Base-by-base conservation (phyloP, 345 rosid genomes). In the Sisymbrium altissimum region DNA sequence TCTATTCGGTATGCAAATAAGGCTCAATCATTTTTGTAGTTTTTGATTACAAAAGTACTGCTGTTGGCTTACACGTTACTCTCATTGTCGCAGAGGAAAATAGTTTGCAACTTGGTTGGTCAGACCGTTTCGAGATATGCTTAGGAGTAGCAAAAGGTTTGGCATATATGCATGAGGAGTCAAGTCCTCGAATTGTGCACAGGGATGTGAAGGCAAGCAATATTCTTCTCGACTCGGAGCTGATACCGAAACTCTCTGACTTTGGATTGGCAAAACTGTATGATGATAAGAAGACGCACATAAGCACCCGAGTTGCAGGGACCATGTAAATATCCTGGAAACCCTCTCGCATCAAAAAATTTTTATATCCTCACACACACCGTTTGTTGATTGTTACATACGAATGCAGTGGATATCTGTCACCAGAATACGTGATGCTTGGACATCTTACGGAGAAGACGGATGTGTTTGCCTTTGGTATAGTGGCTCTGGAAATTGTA, bases 401-500 rank as follows among this genome's bases (percentile, higher is more conserved):
- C 38, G 4, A 6, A 27, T 76, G 74, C 74, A 81, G 87, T 12
- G 97, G 95, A 19, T 91, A 87, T 64, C 84, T 91, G 15, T 85
- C 92, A 5, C 97, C 93, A 3, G 91, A 89, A 75, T 89, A 89
- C 58, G 95, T 89, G 18, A 86, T 89, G 88, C 85, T 79, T 29
- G 88, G 91, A 23, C 91, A 82, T 62, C 92, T 87, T 0, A 89
- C 87, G 2, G 95, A 91, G 80, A 91, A 91, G 74, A 82, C 86
- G 6, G 91, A 87, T 74, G 91, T 86, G 65, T 89, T 85, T 75
- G 88, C 82, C 5, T 89, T 87, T 57, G 92, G 91, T 33, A 79
- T 89, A 32, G 86, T 91, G 49, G 87, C 83, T 41, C 55, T 91
- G 30, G 91, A 91, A 66, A 54, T 87, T 12, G 59, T 89, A 9